Evolutionary conservation across 768 basidiomycete genomes (phyloP).

Genomic region (Auricularia sp.): DNA sequence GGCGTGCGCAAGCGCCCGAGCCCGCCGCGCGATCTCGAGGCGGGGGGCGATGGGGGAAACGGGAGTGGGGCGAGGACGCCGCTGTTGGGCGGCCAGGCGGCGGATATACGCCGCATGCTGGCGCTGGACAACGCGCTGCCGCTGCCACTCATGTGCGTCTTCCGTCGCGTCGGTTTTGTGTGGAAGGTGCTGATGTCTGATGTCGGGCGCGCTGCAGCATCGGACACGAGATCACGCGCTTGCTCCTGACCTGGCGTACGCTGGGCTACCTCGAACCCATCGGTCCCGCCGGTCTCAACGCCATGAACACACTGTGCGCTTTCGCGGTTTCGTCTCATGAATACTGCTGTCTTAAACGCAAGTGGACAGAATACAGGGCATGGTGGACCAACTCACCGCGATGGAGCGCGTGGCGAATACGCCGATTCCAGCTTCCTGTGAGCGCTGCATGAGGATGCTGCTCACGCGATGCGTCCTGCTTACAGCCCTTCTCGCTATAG

Average conservation of each 20-base stretch:
- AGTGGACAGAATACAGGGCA: conserved; percentile 49
- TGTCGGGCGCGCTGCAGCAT: conserved; percentile 37
- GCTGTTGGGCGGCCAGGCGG: conserved; percentile 46
- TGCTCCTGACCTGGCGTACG: conserved; percentile 62
- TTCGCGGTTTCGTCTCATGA: not conserved
- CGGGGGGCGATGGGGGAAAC: conserved; percentile 23
- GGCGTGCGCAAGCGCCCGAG: not conserved
- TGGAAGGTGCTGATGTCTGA: not conserved
- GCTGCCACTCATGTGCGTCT: conserved; percentile 62
- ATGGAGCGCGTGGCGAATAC: conserved; percentile 93
- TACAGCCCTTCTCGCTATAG: conserved; percentile 25
- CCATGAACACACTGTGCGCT: conserved; percentile 56
- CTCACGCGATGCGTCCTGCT: too few relatives aligned
- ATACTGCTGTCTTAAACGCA: not conserved
- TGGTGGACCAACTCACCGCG: conserved; percentile 74
- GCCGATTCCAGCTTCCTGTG: conserved; percentile 69
- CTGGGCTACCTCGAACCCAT: conserved; percentile 81
- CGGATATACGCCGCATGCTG: conserved; percentile 52
- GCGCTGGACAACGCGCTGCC: conserved; percentile 58
- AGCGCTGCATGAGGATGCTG: conserved; percentile 14
- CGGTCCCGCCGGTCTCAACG: conserved; percentile 79
- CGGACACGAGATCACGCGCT: conserved; percentile 65
- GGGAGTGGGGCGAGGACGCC: conserved; percentile 44
- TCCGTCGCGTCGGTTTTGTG: not conserved
- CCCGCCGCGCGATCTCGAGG: conserved; percentile 36